phyloP scores from a whole-genome alignment of 148 eudicot genomes.

The Rhododendron griersonianum region DNA sequence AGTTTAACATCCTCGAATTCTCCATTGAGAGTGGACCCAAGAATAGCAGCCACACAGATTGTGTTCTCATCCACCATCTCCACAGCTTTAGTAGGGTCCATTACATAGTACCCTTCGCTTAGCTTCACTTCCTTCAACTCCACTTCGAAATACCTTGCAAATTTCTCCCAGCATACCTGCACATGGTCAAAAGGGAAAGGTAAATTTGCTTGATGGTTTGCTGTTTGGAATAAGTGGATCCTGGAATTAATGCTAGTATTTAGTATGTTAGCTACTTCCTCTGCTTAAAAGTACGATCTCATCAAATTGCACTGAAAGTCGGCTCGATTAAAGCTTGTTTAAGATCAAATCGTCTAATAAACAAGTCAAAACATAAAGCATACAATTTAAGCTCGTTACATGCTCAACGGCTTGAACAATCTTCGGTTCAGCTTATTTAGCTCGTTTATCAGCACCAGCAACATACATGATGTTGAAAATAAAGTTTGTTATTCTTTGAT shows the following conservation, averaged over 20 bases:
- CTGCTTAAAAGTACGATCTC: no score
- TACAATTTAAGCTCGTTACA: background rate
- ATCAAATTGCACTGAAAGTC: background rate
- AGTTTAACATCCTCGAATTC: constrained; percentile 15
- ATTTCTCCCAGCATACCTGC: constrained; percentile 1
- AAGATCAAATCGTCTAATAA: background rate
- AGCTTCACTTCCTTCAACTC: constrained; percentile 17
- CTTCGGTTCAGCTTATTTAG: background rate
- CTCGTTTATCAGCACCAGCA: background rate
- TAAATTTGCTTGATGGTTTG: background rate
- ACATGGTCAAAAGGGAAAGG: background rate
- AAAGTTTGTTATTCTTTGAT: no score
- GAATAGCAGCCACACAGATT: constrained; percentile 12
- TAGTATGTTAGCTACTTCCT: no score
- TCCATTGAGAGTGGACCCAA: constrained; percentile 13
- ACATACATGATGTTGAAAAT: no score
- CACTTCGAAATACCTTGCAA: constrained; percentile 9
- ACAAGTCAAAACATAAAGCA: background rate
- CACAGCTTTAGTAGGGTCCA: constrained; percentile 14
- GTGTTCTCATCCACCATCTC: constrained; percentile 16
- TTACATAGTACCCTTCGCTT: constrained; percentile 14
- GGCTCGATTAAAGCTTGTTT: background rate
- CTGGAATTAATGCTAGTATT: no score
- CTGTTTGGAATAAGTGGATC: background rate
- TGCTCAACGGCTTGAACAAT: background rate